A percentile compares a stretch with the other conserved stretches of the same genome.
phyloP scores from a whole-genome alignment of 1,284 basidiomycete genomes.

The Xanthoconium separans region DNA sequence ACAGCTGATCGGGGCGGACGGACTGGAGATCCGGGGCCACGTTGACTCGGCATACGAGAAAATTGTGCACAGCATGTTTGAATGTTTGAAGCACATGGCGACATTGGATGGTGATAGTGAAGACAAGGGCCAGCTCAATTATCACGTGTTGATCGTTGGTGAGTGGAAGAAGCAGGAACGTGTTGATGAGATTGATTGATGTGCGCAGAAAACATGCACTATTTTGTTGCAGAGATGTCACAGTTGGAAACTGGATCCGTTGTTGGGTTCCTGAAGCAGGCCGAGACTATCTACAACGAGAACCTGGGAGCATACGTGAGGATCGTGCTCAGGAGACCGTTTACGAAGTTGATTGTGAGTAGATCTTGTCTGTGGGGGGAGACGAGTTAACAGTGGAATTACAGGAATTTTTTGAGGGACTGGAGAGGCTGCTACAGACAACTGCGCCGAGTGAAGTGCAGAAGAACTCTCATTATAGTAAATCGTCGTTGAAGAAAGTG shows the following conservation, averaged over 20 bases:
- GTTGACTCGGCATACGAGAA: slow-evolving; percentile 87
- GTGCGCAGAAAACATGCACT: slow-evolving; percentile 89
- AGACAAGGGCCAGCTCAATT: slow-evolving; percentile 96
- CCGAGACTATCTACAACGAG: slow-evolving; percentile 85
- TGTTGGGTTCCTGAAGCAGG: slow-evolving; percentile 66
- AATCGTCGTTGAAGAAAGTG: slow-evolving; percentile 78
- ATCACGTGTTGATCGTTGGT: slow-evolving; percentile 95
- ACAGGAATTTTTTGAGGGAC: slow-evolving; percentile 93
- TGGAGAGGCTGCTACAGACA: slow-evolving; percentile 83
- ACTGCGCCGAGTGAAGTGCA: slow-evolving; percentile 81
- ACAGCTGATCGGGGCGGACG: slow-evolving; percentile 80
- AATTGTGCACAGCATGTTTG: slow-evolving; percentile 89
- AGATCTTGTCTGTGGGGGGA: background rate
- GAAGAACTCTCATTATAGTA: slow-evolving; percentile 76
- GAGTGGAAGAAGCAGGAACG: slow-evolving; percentile 30
- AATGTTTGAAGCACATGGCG: slow-evolving; percentile 91
- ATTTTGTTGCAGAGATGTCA: slow-evolving; percentile 82
- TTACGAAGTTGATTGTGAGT: slow-evolving; percentile 85
- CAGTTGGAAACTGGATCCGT: slow-evolving; percentile 71
- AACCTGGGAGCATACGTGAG: slow-evolving; percentile 85
- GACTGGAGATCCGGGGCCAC: slow-evolving; percentile 72
- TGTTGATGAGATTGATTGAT: slow-evolving; percentile 4
- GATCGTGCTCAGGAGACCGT: slow-evolving; percentile 83
- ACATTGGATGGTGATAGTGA: slow-evolving; percentile 88
- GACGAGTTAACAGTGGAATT: slow-evolving; percentile 9